Base-by-base conservation (phyloP, 108 stramenopile genomes). In the Conticribra weissflogii region DNA sequence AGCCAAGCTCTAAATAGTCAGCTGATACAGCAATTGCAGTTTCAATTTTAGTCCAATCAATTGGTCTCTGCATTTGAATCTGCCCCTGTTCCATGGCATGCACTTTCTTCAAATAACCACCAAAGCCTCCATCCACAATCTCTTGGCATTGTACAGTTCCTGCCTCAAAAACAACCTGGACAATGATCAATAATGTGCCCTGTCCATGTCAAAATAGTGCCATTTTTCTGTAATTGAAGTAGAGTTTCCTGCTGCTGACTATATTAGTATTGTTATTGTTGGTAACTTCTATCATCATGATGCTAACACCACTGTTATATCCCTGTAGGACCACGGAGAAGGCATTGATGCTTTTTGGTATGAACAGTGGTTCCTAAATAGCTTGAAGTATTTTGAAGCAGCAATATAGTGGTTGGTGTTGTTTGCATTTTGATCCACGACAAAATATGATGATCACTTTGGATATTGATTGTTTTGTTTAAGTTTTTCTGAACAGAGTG, bases 171-270 rank as follows among this genome's bases (percentile, higher is more conserved):
- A 92, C 1, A 61, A 32, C 19, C 93, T 60, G 7, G 88, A 90
- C 18, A 46, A 56, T 1, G 56, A 63, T 8, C 77, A 68, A 79
- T 95, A 89, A 0, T 63, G 25, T 4, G 93, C 89, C 8, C 85
- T 72, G 12, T 88, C 71, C 16, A 66, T 53, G 66, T 95, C 93
- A 81, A 95, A 92, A 51, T 82, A 95, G 24, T 73, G 59, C 0
- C 90, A 19, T 65, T n/a, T 95, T 95, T 22, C 89, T 63, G 21
- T 86, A 81, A 75, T 89, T 88, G 74, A 95, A 95, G 0, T 90
- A 85, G 28, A 95, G 74, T 62, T 86, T 91, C 52, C 44, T 36
- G 46, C 29, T 59, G 41, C 8, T 36, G 36, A 56, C 18, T 1
- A n/a, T n/a, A n/a, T n/a, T n/a, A n/a, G n/a, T n/a, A n/a, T n/a